Evolutionary conservation across 306 rosid species (phyloP).

Genomic region (Dryas octopetala): DNA sequence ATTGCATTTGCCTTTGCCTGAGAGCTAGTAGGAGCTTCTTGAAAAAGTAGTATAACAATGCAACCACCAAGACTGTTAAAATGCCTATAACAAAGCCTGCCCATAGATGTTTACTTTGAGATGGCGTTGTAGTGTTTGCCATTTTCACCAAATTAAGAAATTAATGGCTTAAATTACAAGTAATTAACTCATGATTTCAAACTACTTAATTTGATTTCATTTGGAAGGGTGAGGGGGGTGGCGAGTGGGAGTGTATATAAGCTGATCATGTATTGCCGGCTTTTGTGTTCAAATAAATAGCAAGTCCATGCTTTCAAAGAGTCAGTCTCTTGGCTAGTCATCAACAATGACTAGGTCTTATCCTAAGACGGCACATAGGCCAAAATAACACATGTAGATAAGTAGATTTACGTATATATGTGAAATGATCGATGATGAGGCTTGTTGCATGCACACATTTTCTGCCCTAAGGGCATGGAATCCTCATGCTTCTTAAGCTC

Average conservation of each 20-base stretch:
- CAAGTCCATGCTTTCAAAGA: slow-evolving; percentile 5
- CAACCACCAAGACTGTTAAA: slow-evolving; percentile 37
- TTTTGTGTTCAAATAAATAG: not conserved
- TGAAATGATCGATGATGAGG: not conserved
- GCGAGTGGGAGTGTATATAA: slow-evolving; percentile 8
- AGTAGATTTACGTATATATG: not conserved
- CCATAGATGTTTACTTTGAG: slow-evolving; percentile 1
- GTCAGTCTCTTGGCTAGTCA: not conserved
- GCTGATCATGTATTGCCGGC: slow-evolving; percentile 23
- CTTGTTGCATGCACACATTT: not conserved
- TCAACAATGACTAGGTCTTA: slow-evolving; percentile 23
- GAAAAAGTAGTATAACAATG: slow-evolving; percentile 35
- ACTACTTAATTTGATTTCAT: not conserved
- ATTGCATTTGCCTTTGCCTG: slow-evolving; percentile 15
- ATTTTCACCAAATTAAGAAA: not conserved
- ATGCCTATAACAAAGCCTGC: slow-evolving; percentile 42
- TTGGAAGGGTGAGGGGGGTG: not conserved
- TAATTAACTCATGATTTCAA: not conserved
- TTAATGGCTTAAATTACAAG: not conserved
- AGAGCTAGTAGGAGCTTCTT: slow-evolving; percentile 41
- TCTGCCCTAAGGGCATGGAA: not conserved
- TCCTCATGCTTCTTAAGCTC: not conserved
- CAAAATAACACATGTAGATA: slow-evolving; percentile 1
- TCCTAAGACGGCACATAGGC: slow-evolving; percentile 31
- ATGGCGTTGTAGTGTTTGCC: slow-evolving; percentile 4